Evolutionary conservation across 1,139 yeast species (phyloP), one percentile per base, ranked within the genome.

Genomic region (Geotrichum australiense): DNA sequence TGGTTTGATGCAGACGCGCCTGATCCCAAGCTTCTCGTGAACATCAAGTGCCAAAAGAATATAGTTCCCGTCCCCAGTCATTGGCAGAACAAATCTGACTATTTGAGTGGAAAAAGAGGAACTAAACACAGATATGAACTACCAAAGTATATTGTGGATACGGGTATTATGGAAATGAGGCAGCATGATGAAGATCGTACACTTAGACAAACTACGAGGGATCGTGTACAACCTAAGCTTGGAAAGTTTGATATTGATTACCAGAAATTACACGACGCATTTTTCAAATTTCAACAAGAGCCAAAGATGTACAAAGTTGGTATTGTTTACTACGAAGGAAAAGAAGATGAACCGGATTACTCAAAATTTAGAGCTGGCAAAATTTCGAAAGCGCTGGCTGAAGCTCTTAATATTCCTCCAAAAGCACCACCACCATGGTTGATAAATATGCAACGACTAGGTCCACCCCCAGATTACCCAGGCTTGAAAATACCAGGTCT

Each of bases 151-250:
- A 86, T 91, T 35, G 71, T 68, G 37, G 87, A 78, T 43, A 91
- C 97, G 0, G 96, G 96, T 1, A 87, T 91, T 32, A 76, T 78
- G 53, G 89, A 83, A 46, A 84, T 89, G 95, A 72, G 97, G 57
- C 77, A 78, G 47, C 64, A 66, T 5, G 62, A 66, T 25, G 74
- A 71, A 28, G 80, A 73, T 16, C 68, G 69, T 6, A 72, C 82
- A 2, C 58, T 86, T 50, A 78, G 83, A 54, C 94, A 86, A 53
- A 74, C 74, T 56, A 82, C 81, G 59, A 69, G 97, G 48, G 93
- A 84, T 45, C 70, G 83, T 42, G 94, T 89, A 0, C 96, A 86
- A 58, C 96, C 96, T 0, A 86, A 85, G 58, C 69, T 86, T 76
- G 95, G 95, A 1, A 70, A 78, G 45, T 63, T 91, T 21, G 98